Evolutionary conservation across 1,284 basidiomycete genomes (phyloP).

Genomic region (Jaminaea rosea): DNA sequence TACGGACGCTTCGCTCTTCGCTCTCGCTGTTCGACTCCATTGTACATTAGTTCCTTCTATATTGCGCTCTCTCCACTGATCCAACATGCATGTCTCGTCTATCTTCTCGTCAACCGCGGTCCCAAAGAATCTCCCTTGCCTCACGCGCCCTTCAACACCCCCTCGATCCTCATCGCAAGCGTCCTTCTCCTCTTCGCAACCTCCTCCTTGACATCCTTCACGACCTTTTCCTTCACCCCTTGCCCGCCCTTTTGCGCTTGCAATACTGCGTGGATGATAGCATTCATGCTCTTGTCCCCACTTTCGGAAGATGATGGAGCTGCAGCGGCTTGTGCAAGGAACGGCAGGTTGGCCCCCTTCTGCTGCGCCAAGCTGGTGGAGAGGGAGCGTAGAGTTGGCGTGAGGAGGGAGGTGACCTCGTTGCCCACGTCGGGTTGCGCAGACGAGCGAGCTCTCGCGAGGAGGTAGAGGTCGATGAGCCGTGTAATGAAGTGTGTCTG

Average conservation of each 20-base stretch:
- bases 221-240: neutral
- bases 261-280: neutral
- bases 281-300: too few species aligned
- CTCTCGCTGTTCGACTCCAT: too few species aligned
- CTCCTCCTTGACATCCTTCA: neutral
- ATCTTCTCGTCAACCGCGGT: too few species aligned
- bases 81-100: too few species aligned
- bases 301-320: too few species aligned
- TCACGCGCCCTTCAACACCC: neutral
- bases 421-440: neutral
- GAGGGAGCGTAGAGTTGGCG: too few species aligned
- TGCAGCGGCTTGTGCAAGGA: too few species aligned
- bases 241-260: neutral
- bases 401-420: neutral
- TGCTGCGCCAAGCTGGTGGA: too few species aligned
- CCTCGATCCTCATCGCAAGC: neutral
- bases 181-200: neutral
- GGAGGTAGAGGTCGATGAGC: neutral
- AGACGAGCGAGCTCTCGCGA: neutral
- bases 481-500: neutral
- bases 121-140: neutral
- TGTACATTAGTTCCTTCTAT: too few species aligned
- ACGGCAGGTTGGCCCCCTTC: too few species aligned
- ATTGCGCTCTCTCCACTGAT: too few species aligned
- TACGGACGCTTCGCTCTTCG: too few species aligned